Evolutionary conservation across 2,329 filamentous ascomycete species (phyloP), one percentile per base, ranked within the genome.

Genomic region (Botrytis pseudocinerea): DNA sequence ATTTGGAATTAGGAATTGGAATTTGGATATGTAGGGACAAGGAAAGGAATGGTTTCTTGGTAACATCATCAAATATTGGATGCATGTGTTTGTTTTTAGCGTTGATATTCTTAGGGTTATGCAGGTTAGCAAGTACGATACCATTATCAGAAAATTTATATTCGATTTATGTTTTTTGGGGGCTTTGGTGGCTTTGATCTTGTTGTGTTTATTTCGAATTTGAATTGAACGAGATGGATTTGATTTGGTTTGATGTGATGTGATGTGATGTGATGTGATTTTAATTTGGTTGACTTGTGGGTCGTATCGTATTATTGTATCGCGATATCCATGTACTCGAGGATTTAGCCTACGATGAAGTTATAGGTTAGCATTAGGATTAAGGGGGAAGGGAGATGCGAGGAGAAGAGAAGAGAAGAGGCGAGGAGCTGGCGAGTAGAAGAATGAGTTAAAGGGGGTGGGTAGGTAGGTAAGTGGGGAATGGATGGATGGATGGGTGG

Each of bases 141-240:
- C 65, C 65, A 68, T 25, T 28, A 68, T 57, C 48, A 42, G 48
- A 57, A 68, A 68, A 28, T 62, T 18, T 40, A 16, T 68, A 42
- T 68, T 32, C n/a, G 10, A 42, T 68, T 44, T 42, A 40, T 54
- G 14, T 25, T 48, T 65, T 18, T 35, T 7, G 25, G 28, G n/a
- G 22, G 14, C 16, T 16, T 32, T 20, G 57, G 3, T 59, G 7
- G 25, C 3, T 42, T 64, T 40, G 22, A 22, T 6, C 8, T 57
- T 28, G 12, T 22, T 48, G 22, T 48, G 4, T 2, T 2, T 14
- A 6, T 51, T 51, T 2, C 14, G 46, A 14, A n/a, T 51, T 51
- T n/a, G 48, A 4, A 7, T 44, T 44, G 40, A 32, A 32, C 4
- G 32, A 32, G 40, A 42, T 3, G 4, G 42, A 44, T 18, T 16